Evolutionary conservation across 306 rosid genomes (phyloP).

Genomic region (Biancaea sappan): DNA sequence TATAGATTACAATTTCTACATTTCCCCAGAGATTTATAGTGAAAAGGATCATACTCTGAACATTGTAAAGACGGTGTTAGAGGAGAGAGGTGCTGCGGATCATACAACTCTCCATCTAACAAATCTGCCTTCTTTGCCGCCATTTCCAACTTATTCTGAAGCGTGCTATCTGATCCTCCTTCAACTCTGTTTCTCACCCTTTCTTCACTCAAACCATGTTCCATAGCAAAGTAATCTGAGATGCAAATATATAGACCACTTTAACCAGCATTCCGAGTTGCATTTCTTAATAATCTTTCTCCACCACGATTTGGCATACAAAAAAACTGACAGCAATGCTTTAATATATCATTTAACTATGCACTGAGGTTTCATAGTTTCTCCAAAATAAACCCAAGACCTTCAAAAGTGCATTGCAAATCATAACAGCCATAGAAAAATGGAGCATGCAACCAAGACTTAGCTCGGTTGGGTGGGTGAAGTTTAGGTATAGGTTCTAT

Average conservation of each 20-base stretch:
- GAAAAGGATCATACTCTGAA: conserved; percentile 43
- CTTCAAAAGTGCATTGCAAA: not conserved
- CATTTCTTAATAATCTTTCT: not conserved
- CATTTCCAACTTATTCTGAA: conserved; percentile 37
- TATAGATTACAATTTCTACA: conserved; percentile 3
- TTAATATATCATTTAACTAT: not conserved
- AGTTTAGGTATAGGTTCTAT: not conserved
- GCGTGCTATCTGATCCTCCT: conserved; percentile 21
- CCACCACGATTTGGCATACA: not conserved
- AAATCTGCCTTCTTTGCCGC: conserved; percentile 34
- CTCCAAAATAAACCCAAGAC: not conserved
- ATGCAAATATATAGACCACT: not conserved
- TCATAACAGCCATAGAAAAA: not conserved
- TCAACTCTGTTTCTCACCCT: conserved; percentile 5
- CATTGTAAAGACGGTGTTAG: conserved; percentile 45
- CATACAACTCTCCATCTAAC: conserved; percentile 18
- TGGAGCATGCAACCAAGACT: not conserved
- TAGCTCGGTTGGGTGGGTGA: not conserved
- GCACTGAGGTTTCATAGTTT: not conserved
- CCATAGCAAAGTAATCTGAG: conserved; percentile 42
- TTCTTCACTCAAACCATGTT: conserved; percentile 25
- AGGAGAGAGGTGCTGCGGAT: conserved; percentile 41
- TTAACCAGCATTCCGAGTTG: not conserved
- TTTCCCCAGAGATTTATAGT: not conserved
- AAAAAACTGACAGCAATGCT: not conserved